Conservation (phyloP, 352 stramenopile genomes). For the Phytophthora pinifolia region DNA sequence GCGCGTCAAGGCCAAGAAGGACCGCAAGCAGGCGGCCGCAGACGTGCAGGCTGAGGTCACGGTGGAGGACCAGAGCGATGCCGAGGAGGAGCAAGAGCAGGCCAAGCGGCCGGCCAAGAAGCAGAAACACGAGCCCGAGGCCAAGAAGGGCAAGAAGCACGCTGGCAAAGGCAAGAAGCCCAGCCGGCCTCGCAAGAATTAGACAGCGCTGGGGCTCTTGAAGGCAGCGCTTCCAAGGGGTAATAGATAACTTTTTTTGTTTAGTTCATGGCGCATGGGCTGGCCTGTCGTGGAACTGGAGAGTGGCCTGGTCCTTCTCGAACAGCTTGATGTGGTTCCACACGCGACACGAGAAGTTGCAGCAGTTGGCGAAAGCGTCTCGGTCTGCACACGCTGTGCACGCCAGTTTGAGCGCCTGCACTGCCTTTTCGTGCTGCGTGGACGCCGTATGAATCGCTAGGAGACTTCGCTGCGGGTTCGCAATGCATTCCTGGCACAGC, state of each 20-base stretch:
- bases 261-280: conserved; percentile 12
- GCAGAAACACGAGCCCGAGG: conserved; percentile 43
- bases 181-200: conserved; percentile 43
- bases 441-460: conserved; percentile 55
- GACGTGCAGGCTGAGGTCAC: conserved; percentile 71
- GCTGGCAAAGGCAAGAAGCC: conserved; percentile 45
- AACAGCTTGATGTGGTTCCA: conserved; percentile 68
- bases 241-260: conserved; percentile 35
- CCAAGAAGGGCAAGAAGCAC: conserved; percentile 35
- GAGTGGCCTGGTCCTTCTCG: conserved; percentile 34
- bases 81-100: conserved; percentile 43
- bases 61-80: conserved; percentile 52
- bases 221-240: conserved; percentile 17
- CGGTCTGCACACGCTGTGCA: conserved; percentile 60
- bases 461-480: conserved; percentile 65
- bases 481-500: conserved; percentile 54
- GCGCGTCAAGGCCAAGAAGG: conserved; percentile 76
- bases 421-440: conserved; percentile 40
- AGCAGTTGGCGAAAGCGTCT: conserved; percentile 43
- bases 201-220: conserved; percentile 25
- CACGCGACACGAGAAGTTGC: conserved; percentile 58
- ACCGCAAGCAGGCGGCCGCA: conserved; percentile 67
- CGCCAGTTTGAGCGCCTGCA: conserved; percentile 36
- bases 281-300: conserved; percentile 33
- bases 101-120: conserved; percentile 44